These are phyloP conservation scores for Bretschneidera sinensis DNA, from an alignment of 345 rosid species.

Conservation along the genomic window DNA sequence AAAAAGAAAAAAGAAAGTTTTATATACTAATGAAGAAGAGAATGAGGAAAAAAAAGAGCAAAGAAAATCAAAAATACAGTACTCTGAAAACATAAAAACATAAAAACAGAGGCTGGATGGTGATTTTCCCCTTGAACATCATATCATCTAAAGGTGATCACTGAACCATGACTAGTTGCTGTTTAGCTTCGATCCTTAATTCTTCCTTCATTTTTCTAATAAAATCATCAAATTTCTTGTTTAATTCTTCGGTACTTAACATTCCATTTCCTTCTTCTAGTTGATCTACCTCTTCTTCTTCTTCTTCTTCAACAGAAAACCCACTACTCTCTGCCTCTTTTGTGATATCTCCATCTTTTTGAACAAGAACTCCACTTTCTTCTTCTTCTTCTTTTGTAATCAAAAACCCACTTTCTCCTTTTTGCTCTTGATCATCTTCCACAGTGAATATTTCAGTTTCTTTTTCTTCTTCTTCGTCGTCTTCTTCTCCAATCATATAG, in stretches of 20 bases:
- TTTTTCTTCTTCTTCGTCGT: not conserved
- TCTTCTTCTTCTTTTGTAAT: not conserved
- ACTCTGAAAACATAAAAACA: conserved; percentile 4
- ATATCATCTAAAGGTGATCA: not conserved
- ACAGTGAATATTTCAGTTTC: conserved; percentile 8
- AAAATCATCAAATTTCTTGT: conserved; percentile 85
- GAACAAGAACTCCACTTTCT: conserved; percentile 1
- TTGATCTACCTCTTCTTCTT: conserved; percentile 15
- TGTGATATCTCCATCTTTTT: conserved; percentile 15
- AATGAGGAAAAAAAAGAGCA: too few species aligned
- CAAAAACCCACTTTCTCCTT: conserved; percentile 9
- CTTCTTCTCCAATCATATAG: not conserved
- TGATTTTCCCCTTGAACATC: not conserved
- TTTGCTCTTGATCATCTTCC: conserved; percentile 22
- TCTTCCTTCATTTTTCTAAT: conserved; percentile 82
- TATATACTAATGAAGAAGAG: too few species aligned
- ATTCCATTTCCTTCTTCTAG: conserved; percentile 25
- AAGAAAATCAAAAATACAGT: not conserved
- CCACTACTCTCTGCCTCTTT: conserved; percentile 10
- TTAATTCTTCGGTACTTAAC: conserved; percentile 60
- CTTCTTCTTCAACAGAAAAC: conserved; percentile 18
- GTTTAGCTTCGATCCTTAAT: conserved; percentile 58
- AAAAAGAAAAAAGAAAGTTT: too few species aligned
- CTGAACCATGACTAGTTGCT: conserved; percentile 48
- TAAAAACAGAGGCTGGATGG: not conserved